These are phyloP conservation scores for Clonostachys chloroleuca DNA, from an alignment of 2,329 filamentous ascomycete genomes.

Conservation along the genomic window DNA sequence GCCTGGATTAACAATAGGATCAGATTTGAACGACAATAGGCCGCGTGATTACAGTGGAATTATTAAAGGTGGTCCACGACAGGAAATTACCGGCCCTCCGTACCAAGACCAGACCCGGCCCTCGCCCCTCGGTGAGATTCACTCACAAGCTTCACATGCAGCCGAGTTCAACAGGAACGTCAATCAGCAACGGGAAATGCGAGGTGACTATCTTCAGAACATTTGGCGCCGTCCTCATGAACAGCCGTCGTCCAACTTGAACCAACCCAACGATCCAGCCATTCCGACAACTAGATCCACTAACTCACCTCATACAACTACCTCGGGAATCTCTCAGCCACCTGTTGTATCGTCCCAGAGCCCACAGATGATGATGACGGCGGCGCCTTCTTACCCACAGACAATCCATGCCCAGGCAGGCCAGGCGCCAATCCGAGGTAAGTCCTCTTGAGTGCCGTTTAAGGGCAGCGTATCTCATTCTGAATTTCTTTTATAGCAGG, in stretches of 20 bases:
- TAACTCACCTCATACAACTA: conserved; percentile 53
- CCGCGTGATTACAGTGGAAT: conserved; percentile 80
- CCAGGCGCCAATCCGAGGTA: conserved; percentile 68
- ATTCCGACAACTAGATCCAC: conserved; percentile 46
- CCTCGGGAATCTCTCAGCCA: conserved; percentile 50
- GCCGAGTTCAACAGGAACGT: conserved; percentile 87
- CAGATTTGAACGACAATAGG: conserved; percentile 73
- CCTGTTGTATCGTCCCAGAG: conserved; percentile 57
- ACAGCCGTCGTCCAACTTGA: conserved; percentile 50
- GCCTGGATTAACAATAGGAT: conserved; percentile 77
- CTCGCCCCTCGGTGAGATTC: conserved; percentile 71
- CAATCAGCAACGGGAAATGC: conserved; percentile 73
- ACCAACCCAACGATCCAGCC: conserved; percentile 38
- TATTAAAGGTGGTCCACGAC: conserved; percentile 71
- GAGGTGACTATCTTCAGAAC: conserved; percentile 73
- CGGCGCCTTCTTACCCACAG: conserved; percentile 62
- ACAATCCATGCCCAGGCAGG: conserved; percentile 65
- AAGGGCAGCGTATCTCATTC: conserved; percentile 56
- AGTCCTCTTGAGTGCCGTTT: conserved; percentile 49
- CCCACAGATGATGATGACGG: conserved; percentile 63
- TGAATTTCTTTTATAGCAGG: conserved; percentile 54
- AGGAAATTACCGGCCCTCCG: conserved; percentile 81
- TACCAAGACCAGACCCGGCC: conserved; percentile 85
- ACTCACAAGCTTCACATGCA: conserved; percentile 81
- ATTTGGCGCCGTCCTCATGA: conserved; percentile 84